A percentile compares a stretch with the other conserved stretches of the same genome.
Conservation (phyloP, 2,329 filamentous ascomycete species). For the Tolypocladium album region DNA sequence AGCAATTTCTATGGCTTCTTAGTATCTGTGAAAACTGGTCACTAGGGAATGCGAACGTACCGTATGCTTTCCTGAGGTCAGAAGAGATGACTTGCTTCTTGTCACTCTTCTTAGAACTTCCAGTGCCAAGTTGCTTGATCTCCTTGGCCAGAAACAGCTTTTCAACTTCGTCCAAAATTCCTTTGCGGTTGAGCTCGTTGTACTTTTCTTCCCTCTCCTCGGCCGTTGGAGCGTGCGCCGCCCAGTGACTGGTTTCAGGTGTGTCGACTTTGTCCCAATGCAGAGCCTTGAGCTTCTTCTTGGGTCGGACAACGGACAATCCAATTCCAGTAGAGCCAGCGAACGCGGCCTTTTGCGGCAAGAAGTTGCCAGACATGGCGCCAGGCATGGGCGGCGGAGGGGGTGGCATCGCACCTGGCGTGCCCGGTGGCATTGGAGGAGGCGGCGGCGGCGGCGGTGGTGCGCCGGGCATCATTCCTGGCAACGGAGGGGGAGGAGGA, state of each 20-base stretch:
- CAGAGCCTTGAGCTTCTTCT: conserved; percentile 98
- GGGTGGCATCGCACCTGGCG: conserved; percentile 25
- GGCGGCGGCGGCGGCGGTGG: conserved; percentile 34
- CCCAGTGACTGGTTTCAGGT: conserved; percentile 88
- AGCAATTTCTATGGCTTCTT: conserved; percentile 55
- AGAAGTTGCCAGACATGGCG: conserved; percentile 63
- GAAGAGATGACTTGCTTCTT: conserved; percentile 96
- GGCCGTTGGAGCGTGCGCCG: conserved; percentile 71
- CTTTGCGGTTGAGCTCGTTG: conserved; percentile 81
- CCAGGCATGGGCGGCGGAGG: conserved; percentile 57
- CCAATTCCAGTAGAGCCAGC: conserved; percentile 47
- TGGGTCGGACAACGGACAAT: conserved; percentile 74
- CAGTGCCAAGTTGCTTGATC: conserved; percentile 73
- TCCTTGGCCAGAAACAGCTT: conserved; percentile 97
- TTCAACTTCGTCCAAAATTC: conserved; percentile 94
- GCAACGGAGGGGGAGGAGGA: conserved; percentile 28
- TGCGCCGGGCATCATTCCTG: conserved; percentile 23
- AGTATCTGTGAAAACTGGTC: background rate
- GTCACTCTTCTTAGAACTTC: conserved; percentile 68
- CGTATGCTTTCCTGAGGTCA: conserved; percentile 80
- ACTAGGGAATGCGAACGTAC: conserved; percentile 29
- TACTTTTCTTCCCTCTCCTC: conserved; percentile 94
- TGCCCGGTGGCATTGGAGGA: conserved; percentile 21
- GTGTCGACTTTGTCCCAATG: conserved; percentile 99
- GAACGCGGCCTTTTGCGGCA: conserved; percentile 52